Evolutionary conservation across 129 eudicot genomes (phyloP).

Genomic region (Centrapalus pauciflorus): DNA sequence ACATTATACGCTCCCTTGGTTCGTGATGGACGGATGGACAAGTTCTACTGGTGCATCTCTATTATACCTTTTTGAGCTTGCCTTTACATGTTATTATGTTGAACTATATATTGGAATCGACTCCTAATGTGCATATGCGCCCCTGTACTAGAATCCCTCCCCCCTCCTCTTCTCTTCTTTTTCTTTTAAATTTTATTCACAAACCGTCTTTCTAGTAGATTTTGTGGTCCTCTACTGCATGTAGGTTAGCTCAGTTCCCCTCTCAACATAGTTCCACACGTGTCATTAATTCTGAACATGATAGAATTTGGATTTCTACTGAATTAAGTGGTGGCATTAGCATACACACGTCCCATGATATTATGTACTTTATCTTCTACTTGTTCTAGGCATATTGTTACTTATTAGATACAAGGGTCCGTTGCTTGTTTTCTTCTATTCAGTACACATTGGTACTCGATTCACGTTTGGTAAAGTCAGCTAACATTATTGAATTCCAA

Average conservation of each 20-base stretch:
- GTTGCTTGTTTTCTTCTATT: background rate
- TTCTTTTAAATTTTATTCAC: no score
- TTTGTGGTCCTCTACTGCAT: no score
- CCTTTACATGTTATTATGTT: background rate
- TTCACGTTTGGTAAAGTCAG: background rate
- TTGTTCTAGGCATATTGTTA: background rate
- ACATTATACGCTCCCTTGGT: slow-evolving; percentile 89
- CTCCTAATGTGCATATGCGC: background rate
- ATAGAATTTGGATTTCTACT: background rate
- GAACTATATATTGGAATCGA: background rate
- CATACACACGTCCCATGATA: background rate
- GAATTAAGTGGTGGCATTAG: background rate
- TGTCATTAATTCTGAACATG: background rate
- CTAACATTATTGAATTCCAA: background rate
- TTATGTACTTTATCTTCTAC: background rate
- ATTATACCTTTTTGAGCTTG: background rate
- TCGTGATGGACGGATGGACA: slow-evolving; percentile 99
- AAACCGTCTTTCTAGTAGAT: no score
- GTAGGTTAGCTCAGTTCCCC: slow-evolving; percentile 4
- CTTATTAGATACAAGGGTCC: background rate
- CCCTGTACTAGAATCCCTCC: no score
- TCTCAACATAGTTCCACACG: slow-evolving; percentile 4
- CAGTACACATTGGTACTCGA: background rate
- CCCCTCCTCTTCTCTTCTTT: no score
- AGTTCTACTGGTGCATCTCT: slow-evolving; percentile 73